Conservation (phyloP, 2,329 filamentous ascomycete genomes). For the Fusarium nurragi region DNA sequence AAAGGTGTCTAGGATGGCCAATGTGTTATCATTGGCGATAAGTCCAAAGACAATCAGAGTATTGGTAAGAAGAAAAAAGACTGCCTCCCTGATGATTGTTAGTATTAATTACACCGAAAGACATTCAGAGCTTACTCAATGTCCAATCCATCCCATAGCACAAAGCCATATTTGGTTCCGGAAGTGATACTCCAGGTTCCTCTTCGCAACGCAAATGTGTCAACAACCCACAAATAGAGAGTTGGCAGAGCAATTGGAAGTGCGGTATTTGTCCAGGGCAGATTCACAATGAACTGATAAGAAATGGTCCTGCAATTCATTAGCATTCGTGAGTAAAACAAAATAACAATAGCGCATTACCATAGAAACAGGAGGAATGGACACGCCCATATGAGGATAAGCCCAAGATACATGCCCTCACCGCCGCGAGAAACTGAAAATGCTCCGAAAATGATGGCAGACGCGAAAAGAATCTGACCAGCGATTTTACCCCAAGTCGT, state of each 20-base stretch:
- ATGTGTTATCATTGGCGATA: constrained; percentile 73
- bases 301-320: constrained; percentile 65
- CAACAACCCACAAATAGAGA: constrained; percentile 76
- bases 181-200: constrained; percentile 77
- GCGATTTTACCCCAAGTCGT: constrained; percentile 46
- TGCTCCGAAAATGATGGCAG: constrained; percentile 56
- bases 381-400: constrained; percentile 75
- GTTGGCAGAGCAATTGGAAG: constrained; percentile 72
- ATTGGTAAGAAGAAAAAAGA: constrained; percentile 79
- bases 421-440: constrained; percentile 56
- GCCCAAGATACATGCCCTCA: constrained; percentile 71
- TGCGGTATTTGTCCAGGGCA: constrained; percentile 67
- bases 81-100: constrained; percentile 60
- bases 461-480: constrained; percentile 61
- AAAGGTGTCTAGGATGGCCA: constrained; percentile 72
- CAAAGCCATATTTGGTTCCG: constrained; percentile 71
- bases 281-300: constrained; percentile 68
- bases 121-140: constrained; percentile 58
- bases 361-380: constrained; percentile 67
- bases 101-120: accelerated
- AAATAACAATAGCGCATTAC: background rate
- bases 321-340: background rate
- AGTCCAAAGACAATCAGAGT: constrained; percentile 74
- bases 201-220: constrained; percentile 71
- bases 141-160: constrained; percentile 72